phyloP scores from a whole-genome alignment of 2,329 filamentous ascomycete species.

The Pseudofabraea citricarpa region DNA sequence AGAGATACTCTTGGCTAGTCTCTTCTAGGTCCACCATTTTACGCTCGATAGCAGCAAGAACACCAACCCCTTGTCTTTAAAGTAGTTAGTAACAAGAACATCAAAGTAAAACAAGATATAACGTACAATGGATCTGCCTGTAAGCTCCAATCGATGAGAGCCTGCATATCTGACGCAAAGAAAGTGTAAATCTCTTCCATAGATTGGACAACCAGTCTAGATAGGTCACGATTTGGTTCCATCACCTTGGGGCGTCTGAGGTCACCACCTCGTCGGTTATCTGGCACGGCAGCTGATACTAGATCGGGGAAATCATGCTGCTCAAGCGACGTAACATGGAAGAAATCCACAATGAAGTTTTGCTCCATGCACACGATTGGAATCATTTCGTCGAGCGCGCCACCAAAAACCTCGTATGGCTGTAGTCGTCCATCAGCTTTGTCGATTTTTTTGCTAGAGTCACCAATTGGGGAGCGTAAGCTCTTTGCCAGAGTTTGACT shows the following conservation, averaged over 20 bases:
- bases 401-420: conserved; percentile 77
- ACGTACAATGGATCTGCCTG: conserved; percentile 76
- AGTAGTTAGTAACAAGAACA: conserved; percentile 12
- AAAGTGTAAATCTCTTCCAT: conserved; percentile 89
- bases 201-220: conserved; percentile 75
- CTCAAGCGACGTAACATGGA: conserved; percentile 85
- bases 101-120: background rate
- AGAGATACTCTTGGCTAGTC: conserved; percentile 88
- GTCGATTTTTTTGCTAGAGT: conserved; percentile 47
- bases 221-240: conserved; percentile 83
- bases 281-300: conserved; percentile 60
- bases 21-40: conserved; percentile 77
- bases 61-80: conserved; percentile 77
- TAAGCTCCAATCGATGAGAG: conserved; percentile 78
- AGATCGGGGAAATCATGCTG: conserved; percentile 79
- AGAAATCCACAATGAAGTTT: conserved; percentile 95
- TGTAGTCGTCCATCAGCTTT: conserved; percentile 63
- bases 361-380: conserved; percentile 88
- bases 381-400: conserved; percentile 74
- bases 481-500: conserved; percentile 80
- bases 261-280: conserved; percentile 66
- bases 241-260: conserved; percentile 71
- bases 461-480: conserved; percentile 63
- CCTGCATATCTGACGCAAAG: conserved; percentile 72
- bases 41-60: conserved; percentile 75